Base-by-base conservation (phyloP, 2,329 filamentous ascomycete genomes). In the Neopestalotiopsis rosae region DNA sequence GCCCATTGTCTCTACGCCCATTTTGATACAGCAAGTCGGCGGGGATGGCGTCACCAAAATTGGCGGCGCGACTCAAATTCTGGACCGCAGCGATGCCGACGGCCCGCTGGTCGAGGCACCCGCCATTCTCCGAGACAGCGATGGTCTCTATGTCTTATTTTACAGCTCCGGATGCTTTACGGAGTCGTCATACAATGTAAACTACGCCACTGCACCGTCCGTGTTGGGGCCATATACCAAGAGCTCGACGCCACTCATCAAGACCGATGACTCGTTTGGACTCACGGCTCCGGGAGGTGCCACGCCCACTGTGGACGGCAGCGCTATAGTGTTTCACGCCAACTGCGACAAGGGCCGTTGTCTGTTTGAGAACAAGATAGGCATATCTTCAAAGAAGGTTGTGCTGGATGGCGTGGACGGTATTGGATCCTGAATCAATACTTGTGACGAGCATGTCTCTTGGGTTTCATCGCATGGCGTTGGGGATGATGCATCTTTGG, bases 71-170 rank as follows among this genome's bases (percentile, higher is more conserved):
- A 76, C 86, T 45, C 72, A 80, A 74, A 81, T 88, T 9, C 76
- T 88, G 58, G 80, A 87, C 73, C 80, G 85, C 30, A 77, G 75
- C 28, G 75, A 75, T 12, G 76, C 72, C 7, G 86, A 88, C 72
- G 86, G 86, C 7, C 85, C 89, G 4, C 79, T 91, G 1, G 83
- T 91, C 28, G 90, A 92, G 77, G 90, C 89, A 17, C 90, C 90
- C 0, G 84, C 83, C 67, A 73, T 91, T 24, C 78, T 88, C 13
- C 76, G 77, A n/a, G 79, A 80, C 3, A 74, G 72, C 0, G 81
- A 83, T 20, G 86, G 85, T 4, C 80, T 81, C 14, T 91, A 91
- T 74, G 83, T 89, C 65, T 79, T 92, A 58, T 90, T 91, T 76
- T 92, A 87, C 78, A 89, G 87, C 73, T 87, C 85, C 57, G 86